Evolutionary conservation across 2,329 filamentous ascomycete genomes (phyloP), one percentile per base, ranked within the genome.

Genomic region (Phoma sp.): DNA sequence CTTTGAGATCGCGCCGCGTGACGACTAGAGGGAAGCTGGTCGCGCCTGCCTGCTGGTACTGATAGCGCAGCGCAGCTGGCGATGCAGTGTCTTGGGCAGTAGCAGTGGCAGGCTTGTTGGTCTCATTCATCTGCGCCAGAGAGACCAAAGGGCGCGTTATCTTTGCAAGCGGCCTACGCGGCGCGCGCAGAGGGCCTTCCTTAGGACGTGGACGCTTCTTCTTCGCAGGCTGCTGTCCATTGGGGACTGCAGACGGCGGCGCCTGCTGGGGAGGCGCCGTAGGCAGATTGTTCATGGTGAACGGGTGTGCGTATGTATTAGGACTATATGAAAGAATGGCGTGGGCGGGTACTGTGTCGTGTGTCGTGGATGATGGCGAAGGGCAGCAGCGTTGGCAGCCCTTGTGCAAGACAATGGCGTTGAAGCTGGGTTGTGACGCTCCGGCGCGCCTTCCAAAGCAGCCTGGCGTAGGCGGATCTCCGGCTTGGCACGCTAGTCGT

Each of bases 1-100:
- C 89, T 51, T 91, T 83, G 44, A 96, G 76, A 9, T 88, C 86
- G 68, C 88, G 87, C 76, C 96, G 96, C 6, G 91, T 96, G 6
- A 92, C 91, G 61, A 92, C 85, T 17, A 98, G 82, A 13, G 91
- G 91, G 64, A 69, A 64, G 25, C 62, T 67, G 38, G 41, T 57
- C 24, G 68, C 70, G 50, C 65, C 68, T 37, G 67, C 60, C 12
- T 53, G 47, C n/a, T 68, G 60, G 29, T 60, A 69, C 58, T 73
- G 64, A 13, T 69, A 59, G 35, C 62, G 64, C 48, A 73, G 61
- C 52, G 61, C 58, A 27, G 70, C 66, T 9, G 63, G 51, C 21
- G 64, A 40, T 9, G 58, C 53, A 8, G 46, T 50, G 19, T 69
- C 51, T 15, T 51, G 49, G 10, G 58, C 50, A 9, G 43, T 50